Conservation (phyloP, 108 stramenopile species). For the Nitzschia sp. region DNA sequence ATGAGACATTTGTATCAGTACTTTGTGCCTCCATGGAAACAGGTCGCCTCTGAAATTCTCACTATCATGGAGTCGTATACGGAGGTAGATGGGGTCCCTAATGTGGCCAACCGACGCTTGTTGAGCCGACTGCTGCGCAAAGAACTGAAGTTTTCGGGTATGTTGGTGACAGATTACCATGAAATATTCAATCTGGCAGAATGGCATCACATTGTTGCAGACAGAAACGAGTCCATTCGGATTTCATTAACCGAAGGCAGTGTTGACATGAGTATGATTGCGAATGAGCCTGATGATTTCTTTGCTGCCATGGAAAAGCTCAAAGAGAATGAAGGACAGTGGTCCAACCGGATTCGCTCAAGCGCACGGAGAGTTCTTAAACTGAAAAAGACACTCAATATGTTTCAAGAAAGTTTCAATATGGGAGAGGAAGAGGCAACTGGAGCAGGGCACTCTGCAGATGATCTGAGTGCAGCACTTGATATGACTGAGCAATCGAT, state of each 20-base stretch:
- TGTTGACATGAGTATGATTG: conserved; percentile 85
- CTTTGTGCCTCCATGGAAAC: conserved; percentile 74
- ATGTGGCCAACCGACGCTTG: conserved; percentile 48
- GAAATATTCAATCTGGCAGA: conserved; percentile 71
- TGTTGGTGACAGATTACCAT: conserved; percentile 82
- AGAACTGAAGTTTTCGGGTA: conserved; percentile 63
- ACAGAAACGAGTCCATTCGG: conserved; percentile 43
- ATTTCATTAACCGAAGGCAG: conserved; percentile 60
- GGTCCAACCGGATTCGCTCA: conserved; percentile 39
- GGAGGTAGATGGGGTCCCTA: conserved; percentile 69
- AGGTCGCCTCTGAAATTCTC: conserved; percentile 44
- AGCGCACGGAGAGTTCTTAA: conserved; percentile 57
- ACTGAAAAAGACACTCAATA: conserved; percentile 68
- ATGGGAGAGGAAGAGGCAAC: conserved; percentile 26
- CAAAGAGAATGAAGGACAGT: conserved; percentile 12
- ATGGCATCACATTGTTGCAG: conserved; percentile 56
- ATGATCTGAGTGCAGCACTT: conserved; percentile 45
- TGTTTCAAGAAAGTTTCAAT: conserved; percentile 60
- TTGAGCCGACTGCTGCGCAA: conserved; percentile 58
- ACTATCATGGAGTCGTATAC: conserved; percentile 84
- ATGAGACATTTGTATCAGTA: conserved; percentile 75
- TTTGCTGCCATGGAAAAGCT: conserved; percentile 24
- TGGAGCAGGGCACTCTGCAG: conserved; percentile 26
- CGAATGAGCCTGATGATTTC: conserved; percentile 46
- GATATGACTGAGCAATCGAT: conserved; percentile 65